A percentile compares a stretch with the other conserved stretches of the same genome.
These are phyloP conservation scores for Zygoascus flipseniorum DNA, from an alignment of 805 yeast genomes.

Conservation along the genomic window DNA sequence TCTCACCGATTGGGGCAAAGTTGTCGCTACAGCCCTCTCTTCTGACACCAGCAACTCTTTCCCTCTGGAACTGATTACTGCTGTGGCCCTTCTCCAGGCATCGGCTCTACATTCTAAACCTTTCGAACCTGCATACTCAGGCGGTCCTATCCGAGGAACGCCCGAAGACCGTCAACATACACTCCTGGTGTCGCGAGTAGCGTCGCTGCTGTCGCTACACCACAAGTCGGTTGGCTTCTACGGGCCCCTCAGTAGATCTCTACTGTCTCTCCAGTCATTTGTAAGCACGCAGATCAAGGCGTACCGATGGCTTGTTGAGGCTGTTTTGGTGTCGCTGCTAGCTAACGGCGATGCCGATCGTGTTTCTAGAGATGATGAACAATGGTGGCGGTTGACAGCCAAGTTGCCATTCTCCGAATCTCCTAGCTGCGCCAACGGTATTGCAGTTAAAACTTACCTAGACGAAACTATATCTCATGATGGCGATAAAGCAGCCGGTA, in stretches of 20 bases:
- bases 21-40: constrained; percentile 29
- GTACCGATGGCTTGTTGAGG: constrained; percentile 48
- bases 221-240: constrained; percentile 49
- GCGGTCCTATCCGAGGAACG: constrained; percentile 30
- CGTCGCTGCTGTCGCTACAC: constrained; percentile 38
- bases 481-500: constrained; percentile 4
- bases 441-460: constrained; percentile 47
- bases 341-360: constrained; percentile 50
- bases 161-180: constrained; percentile 28
- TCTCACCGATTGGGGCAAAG: constrained; percentile 45
- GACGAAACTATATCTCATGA: constrained; percentile 26
- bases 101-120: constrained; percentile 24
- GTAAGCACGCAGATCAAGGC: constrained; percentile 43
- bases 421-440: constrained; percentile 58
- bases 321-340: constrained; percentile 41
- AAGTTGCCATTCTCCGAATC: constrained; percentile 55
- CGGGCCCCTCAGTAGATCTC: constrained; percentile 62
- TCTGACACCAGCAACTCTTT: not conserved
- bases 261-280: constrained; percentile 60
- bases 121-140: constrained; percentile 30
- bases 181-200: constrained; percentile 40
- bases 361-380: constrained; percentile 33
- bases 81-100: constrained; percentile 19
- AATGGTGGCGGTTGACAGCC: constrained; percentile 52
- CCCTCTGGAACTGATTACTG: constrained; percentile 18